phyloP scores from a whole-genome alignment of 306 rosid species.

The Abrus precatorius region DNA sequence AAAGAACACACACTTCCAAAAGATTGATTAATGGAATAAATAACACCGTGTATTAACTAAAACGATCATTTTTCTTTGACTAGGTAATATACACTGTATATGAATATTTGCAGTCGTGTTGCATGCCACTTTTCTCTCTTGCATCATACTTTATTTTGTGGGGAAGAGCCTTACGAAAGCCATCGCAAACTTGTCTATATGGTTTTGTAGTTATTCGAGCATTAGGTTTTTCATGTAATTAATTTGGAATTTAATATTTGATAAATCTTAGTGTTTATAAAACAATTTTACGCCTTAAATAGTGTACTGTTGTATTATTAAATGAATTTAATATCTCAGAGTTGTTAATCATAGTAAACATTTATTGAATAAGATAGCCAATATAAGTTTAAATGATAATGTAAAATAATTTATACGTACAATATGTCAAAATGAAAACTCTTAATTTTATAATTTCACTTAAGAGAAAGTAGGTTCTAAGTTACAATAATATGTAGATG shows the following conservation, averaged over 20 bases:
- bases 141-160: background rate
- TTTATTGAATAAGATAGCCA: background rate
- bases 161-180: background rate
- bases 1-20: too few species aligned
- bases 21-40: too few species aligned
- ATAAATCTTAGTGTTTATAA: background rate
- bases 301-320: background rate
- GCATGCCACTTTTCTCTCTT: conserved; percentile 29
- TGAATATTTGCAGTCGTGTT: background rate
- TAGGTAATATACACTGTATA: too few species aligned
- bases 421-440: background rate
- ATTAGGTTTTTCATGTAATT: background rate
- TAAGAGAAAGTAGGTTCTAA: background rate
- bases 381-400: background rate
- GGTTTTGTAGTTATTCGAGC: background rate
- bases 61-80: too few species aligned
- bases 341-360: too few species aligned
- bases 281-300: background rate
- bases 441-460: background rate
- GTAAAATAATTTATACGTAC: background rate
- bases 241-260: background rate
- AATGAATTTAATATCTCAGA: too few species aligned
- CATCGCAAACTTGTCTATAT: background rate
- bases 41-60: too few species aligned
- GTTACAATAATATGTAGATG: background rate